phyloP scores from a whole-genome alignment of 2,329 filamentous ascomycete genomes.

The Fusarium subglutinans region DNA sequence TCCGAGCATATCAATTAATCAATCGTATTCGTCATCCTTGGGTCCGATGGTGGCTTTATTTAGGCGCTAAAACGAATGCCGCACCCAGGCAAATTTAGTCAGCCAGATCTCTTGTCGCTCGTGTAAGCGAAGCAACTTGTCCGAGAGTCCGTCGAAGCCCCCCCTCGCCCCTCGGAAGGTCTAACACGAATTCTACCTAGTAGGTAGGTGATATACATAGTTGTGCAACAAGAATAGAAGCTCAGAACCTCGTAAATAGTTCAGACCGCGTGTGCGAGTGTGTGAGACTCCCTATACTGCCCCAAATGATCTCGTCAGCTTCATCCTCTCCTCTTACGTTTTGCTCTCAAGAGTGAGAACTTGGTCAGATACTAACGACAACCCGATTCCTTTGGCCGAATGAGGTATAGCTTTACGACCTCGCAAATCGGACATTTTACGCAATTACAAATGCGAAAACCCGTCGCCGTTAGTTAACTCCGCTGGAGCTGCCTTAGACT shows the following conservation, averaged over 20 bases:
- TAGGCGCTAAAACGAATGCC: conserved; percentile 27
- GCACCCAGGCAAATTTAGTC: conserved; percentile 12
- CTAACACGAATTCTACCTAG: background rate
- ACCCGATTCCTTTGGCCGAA: conserved; percentile 9
- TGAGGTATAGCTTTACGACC: conserved; percentile 15
- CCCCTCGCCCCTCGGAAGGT: background rate
- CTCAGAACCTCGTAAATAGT: background rate
- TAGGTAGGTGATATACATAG: background rate
- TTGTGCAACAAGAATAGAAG: conserved; percentile 11
- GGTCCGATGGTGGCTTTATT: conserved; percentile 17
- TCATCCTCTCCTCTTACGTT: conserved; percentile 6
- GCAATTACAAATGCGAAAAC: conserved; percentile 35
- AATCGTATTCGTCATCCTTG: conserved; percentile 32
- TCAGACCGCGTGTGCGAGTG: background rate
- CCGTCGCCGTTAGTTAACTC: conserved; percentile 34
- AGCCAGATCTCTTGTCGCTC: conserved; percentile 11
- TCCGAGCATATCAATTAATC: conserved; percentile 3
- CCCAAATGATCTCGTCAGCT: conserved; percentile 17
- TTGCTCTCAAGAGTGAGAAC: conserved; percentile 10
- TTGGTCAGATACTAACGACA: conserved; percentile 24
- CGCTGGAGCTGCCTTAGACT: conserved; percentile 9
- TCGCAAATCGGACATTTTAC: conserved; percentile 40
- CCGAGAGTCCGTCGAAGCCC: conserved; percentile 8
- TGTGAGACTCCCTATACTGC: background rate
- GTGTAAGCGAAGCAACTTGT: conserved; percentile 32